phyloP scores from a whole-genome alignment of 169 alveolate genomes.

The Plasmodium falciparum region DNA sequence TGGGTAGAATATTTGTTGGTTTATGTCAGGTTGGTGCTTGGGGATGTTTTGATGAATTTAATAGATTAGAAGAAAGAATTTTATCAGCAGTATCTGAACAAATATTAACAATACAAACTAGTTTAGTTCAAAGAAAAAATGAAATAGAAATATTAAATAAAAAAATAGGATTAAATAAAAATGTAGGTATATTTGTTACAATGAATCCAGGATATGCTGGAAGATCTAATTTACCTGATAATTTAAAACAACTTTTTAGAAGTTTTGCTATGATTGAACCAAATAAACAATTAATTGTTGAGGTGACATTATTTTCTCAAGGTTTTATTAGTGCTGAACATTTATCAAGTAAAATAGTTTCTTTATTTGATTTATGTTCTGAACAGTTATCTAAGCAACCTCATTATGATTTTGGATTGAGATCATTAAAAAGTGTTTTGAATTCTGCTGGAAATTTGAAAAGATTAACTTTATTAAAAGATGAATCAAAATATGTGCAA shows the following conservation, averaged over 20 bases:
- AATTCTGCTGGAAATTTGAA: conserved; percentile 95
- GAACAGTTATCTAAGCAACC: conserved; percentile 95
- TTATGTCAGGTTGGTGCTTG: conserved; percentile 98
- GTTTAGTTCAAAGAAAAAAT: conserved; percentile 89
- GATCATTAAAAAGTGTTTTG: conserved; percentile 97
- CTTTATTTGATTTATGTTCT: conserved; percentile 95
- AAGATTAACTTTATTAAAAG: conserved; percentile 87
- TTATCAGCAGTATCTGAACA: conserved; percentile 97
- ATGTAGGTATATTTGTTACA: conserved; percentile 97
- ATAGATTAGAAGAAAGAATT: conserved; percentile 96
- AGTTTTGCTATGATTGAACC: conserved; percentile 95
- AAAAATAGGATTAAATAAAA: conserved; percentile 92
- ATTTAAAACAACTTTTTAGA: conserved; percentile 94
- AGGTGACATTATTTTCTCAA: conserved; percentile 95
- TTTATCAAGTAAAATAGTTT: conserved; percentile 95
- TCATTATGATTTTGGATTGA: conserved; percentile 98
- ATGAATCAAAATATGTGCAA: conserved; percentile 85
- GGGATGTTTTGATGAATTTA: conserved; percentile 99
- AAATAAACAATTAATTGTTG: conserved; percentile 91
- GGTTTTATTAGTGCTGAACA: conserved; percentile 96
- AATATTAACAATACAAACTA: conserved; percentile 93
- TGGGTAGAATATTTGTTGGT: conserved; percentile 97
- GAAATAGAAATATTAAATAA: conserved; percentile 88
- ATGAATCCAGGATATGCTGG: conserved; percentile 99
- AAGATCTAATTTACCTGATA: conserved; percentile 97